Conservation (phyloP, 2,329 filamentous ascomycete species). For the Purpureocillium takamizusanense region DNA sequence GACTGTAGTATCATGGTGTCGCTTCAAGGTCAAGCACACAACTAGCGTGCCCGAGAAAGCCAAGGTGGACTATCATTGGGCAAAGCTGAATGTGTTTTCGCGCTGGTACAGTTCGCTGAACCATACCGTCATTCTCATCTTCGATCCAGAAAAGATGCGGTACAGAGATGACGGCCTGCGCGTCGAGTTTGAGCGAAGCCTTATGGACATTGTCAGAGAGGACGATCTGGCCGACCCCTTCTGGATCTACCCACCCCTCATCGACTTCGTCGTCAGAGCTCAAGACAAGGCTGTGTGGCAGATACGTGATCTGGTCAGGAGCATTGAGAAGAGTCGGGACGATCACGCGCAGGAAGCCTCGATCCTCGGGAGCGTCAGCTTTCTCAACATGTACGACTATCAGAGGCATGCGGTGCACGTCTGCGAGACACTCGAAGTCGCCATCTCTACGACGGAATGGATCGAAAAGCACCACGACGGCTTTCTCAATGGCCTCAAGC, state of each 20-base stretch:
- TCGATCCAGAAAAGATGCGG: conserved; percentile 14
- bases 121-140: conserved; percentile 20
- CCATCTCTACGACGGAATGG: conserved; percentile 17
- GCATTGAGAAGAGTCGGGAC: conserved; percentile 16
- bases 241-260: conserved; percentile 23
- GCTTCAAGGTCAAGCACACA: conserved; percentile 2
- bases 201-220: neutral
- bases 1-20: conserved; percentile 2
- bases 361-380: conserved; percentile 16
- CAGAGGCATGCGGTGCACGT: conserved; percentile 35
- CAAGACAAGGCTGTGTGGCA: conserved; percentile 30
- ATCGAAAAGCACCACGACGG: conserved; percentile 22
- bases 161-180: conserved; percentile 1
- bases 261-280: conserved; percentile 18
- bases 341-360: conserved; percentile 9
- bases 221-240: conserved; percentile 19
- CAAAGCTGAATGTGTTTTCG: conserved; percentile 24
- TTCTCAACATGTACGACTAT: conserved; percentile 28
- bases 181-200: neutral
- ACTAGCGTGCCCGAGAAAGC: neutral
- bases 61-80: conserved; percentile 19
- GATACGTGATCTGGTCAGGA: conserved; percentile 24
- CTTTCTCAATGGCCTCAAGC: conserved; percentile 3
- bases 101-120: conserved; percentile 11
- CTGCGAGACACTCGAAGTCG: conserved; percentile 29